Evolutionary conservation across 768 basidiomycete species (phyloP).

Genomic region (Suillus lakei): DNA sequence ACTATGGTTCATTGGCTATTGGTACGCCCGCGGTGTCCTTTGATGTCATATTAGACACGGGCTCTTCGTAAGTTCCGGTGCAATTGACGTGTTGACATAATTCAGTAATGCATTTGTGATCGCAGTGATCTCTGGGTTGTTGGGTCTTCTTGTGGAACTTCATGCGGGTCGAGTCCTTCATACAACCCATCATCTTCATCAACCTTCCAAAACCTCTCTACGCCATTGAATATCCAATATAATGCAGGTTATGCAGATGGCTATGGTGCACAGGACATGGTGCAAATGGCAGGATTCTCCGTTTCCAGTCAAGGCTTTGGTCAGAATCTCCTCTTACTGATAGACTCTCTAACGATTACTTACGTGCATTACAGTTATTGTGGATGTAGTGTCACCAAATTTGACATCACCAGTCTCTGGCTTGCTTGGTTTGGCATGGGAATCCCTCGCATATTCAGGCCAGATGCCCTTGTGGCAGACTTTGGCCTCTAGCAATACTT

Average conservation of each 20-base stretch:
- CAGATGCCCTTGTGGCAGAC: slow-evolving; percentile 58
- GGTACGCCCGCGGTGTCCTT: slow-evolving; percentile 54
- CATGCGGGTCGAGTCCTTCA: slow-evolving; percentile 33
- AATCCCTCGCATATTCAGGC: slow-evolving; percentile 44
- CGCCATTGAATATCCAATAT: slow-evolving; percentile 48
- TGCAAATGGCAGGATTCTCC: slow-evolving; percentile 56
- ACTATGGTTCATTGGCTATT: slow-evolving; percentile 44
- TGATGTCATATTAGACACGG: slow-evolving; percentile 58
- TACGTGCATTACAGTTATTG: slow-evolving; percentile 35
- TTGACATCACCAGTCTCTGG: slow-evolving; percentile 52
- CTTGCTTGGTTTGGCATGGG: slow-evolving; percentile 58
- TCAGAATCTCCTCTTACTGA: slow-evolving; percentile 9
- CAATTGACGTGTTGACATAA: background rate
- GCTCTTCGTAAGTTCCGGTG: slow-evolving; percentile 38
- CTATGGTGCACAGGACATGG: slow-evolving; percentile 47
- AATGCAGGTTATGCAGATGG: slow-evolving; percentile 55
- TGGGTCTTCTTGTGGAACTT: slow-evolving; percentile 33
- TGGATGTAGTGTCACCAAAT: slow-evolving; percentile 39
- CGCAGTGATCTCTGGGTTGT: slow-evolving; percentile 57
- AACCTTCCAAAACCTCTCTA: slow-evolving; percentile 39
- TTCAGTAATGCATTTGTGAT: slow-evolving; percentile 29
- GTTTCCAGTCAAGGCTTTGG: slow-evolving; percentile 52
- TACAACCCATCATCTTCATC: slow-evolving; percentile 43
- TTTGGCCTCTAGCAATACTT: slow-evolving; percentile 42
- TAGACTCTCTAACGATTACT: slow-evolving; percentile 2